Conservation (phyloP, 2,329 filamentous ascomycete genomes). For the Corinectria fuckeliana region DNA sequence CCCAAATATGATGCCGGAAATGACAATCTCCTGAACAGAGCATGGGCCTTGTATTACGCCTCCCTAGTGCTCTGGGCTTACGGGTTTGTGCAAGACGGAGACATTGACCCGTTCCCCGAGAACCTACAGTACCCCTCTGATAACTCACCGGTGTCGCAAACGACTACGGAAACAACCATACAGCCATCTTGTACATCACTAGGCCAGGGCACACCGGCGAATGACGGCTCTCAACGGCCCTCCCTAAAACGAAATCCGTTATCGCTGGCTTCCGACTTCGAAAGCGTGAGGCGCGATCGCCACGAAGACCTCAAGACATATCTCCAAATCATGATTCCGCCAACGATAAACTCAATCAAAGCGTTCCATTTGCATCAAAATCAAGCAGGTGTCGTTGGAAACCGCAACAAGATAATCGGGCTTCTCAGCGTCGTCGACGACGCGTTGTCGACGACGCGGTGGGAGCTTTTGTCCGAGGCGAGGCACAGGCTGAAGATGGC, state of each 20-base stretch:
- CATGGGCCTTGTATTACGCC: slow-evolving; percentile 39
- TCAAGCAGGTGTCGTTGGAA: slow-evolving; percentile 37
- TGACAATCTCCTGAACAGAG: slow-evolving; percentile 33
- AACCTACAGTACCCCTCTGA: slow-evolving; percentile 34
- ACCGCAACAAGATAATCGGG: slow-evolving; percentile 37
- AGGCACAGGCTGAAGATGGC: slow-evolving; percentile 36
- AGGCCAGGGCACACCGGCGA: slow-evolving; percentile 11
- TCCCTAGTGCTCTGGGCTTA: slow-evolving; percentile 39
- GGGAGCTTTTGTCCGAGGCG: slow-evolving; percentile 37
- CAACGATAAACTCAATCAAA: slow-evolving; percentile 38
- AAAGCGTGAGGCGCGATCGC: slow-evolving; percentile 30
- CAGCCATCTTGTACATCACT: slow-evolving; percentile 24
- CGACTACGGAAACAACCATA: slow-evolving; percentile 27
- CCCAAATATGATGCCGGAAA: slow-evolving; percentile 35
- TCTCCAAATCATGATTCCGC: slow-evolving; percentile 38
- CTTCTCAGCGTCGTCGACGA: slow-evolving; percentile 36
- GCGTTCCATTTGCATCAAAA: slow-evolving; percentile 39
- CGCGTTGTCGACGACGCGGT: slow-evolving; percentile 32
- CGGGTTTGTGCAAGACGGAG: slow-evolving; percentile 37
- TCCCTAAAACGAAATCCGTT: slow-evolving; percentile 26
- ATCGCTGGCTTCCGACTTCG: slow-evolving; percentile 28
- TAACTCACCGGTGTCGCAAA: slow-evolving; percentile 15
- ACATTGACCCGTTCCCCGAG: slow-evolving; percentile 36
- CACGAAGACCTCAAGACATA: slow-evolving; percentile 38
- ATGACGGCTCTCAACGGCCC: slow-evolving; percentile 25